Base-by-base conservation (phyloP, 495 filamentous ascomycete species). In the Penicillium paradoxum region DNA sequence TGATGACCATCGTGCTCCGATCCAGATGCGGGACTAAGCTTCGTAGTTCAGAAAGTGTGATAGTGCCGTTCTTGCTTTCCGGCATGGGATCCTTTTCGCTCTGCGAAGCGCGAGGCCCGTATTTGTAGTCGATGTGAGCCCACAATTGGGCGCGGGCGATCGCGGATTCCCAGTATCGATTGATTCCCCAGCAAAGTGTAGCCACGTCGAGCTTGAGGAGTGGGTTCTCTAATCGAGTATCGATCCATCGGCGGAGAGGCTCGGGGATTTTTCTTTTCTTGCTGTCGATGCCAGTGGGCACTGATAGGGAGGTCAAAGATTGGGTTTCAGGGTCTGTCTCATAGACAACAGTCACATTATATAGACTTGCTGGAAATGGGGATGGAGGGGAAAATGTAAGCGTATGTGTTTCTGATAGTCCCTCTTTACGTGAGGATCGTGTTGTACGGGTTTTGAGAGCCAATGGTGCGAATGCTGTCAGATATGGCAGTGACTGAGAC, bases 101-200 rank as follows among this genome's bases (percentile, higher is more conserved):
- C 6, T 53, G 55, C 3, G 45, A 45, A 15, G 44, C 39, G 9
- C 19, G 22, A 13, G 11, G 24, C 3, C 38, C 38, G 34, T 70
- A 53, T 37, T 65, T 66, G 9, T 60, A 45, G 17, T 70, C 66
- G 22, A 75, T 59, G 21, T 60, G 59, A 13, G 68, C 56, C 74
- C 73, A 75, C 40, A 75, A 45, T 25, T 63, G 61, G 27, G 74
- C 74, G 3, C 73, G 68, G 15, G 63, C 59, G 18, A 75, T 46
- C 24, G 61, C 54, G 14, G 63, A 66, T 62, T 74, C 74, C 72
- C 74, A 76, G 54, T 72, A 74, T 9, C 69, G 60, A 24, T 72
- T 74, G 29, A 75, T 69, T 19, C 71, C 72, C 67, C 71, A 71
- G 49, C 74, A 74, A 3, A 75, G 62, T 7, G 71, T 74, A 8